Evolutionary conservation across 176 grass and related monocot species (phyloP).

Genomic region (Thalia dealbata): DNA sequence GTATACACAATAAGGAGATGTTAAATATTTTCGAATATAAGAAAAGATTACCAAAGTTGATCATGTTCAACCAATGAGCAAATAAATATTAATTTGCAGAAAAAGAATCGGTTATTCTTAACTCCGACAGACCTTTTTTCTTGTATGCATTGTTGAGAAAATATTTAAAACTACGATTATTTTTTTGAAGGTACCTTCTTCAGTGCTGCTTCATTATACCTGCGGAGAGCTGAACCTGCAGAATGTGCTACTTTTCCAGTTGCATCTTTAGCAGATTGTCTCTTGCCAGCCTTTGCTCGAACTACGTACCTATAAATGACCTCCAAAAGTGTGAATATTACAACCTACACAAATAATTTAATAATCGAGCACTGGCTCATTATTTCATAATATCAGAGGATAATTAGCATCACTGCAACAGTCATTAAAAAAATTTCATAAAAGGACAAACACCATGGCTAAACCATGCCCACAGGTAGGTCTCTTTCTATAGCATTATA

Average conservation of each 20-base stretch:
- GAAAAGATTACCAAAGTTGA: not conserved
- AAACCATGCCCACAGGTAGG: not conserved
- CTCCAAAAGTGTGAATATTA: too few species aligned
- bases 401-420: too few species aligned
- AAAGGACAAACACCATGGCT: too few species aligned
- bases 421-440: too few species aligned
- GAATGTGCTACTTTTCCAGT: constrained; percentile 87
- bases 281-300: constrained; percentile 91
- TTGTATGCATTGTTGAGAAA: not conserved
- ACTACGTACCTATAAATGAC: constrained; percentile 69
- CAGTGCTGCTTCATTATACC: constrained; percentile 84
- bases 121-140: not conserved
- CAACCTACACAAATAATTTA: too few species aligned
- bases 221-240: constrained; percentile 76
- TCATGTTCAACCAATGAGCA: not conserved
- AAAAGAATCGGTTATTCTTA: not conserved
- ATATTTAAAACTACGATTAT: not conserved
- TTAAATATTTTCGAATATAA: not conserved
- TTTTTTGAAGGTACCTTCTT: constrained; percentile 50
- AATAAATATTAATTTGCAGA: not conserved
- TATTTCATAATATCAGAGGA: too few species aligned
- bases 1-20: not conserved
- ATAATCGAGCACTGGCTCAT: too few species aligned
- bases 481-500: not conserved
- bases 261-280: constrained; percentile 90